A percentile compares a stretch with the other conserved stretches of the same genome.
Evolutionary conservation across 345 rosid species (phyloP).

Genomic region (Pelargonium nanum): DNA sequence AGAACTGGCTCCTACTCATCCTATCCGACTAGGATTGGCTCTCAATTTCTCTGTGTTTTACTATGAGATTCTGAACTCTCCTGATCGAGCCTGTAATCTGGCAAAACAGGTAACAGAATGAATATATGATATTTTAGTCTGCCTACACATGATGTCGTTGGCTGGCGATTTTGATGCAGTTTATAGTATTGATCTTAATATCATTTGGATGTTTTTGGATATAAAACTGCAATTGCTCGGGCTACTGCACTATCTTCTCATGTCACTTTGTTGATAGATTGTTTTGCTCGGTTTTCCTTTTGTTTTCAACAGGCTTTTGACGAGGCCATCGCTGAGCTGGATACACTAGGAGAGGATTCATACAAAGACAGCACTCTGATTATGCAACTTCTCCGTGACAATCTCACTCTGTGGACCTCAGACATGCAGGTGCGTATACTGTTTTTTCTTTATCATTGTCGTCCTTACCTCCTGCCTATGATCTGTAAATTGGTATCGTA

Average conservation of each 20-base stretch:
- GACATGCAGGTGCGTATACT: constrained; percentile 24
- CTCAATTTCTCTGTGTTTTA: constrained; percentile 35
- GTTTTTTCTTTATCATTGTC: neutral
- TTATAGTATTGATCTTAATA: neutral
- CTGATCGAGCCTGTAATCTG: constrained; percentile 28
- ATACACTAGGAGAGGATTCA: constrained; percentile 23
- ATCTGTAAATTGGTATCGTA: too few species aligned
- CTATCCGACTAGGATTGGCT: constrained; percentile 29
- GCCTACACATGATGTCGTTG: neutral
- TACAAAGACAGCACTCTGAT: neutral
- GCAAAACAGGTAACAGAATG: constrained; percentile 18
- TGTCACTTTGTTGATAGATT: neutral
- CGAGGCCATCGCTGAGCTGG: constrained; percentile 27
- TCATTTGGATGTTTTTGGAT: neutral
- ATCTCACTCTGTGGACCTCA: constrained; percentile 30
- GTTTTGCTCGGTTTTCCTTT: neutral
- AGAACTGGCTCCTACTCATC: constrained; percentile 29
- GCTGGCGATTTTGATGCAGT: neutral
- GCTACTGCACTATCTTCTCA: neutral
- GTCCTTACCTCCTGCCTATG: neutral
- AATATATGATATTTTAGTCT: neutral
- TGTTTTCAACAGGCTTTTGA: constrained; percentile 20
- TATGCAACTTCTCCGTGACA: constrained; percentile 23
- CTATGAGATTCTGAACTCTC: constrained; percentile 32
- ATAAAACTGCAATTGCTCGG: too few species aligned